Base-by-base conservation (phyloP, 192 early-diverging fungal species). In the Coemansia sp. region DNA sequence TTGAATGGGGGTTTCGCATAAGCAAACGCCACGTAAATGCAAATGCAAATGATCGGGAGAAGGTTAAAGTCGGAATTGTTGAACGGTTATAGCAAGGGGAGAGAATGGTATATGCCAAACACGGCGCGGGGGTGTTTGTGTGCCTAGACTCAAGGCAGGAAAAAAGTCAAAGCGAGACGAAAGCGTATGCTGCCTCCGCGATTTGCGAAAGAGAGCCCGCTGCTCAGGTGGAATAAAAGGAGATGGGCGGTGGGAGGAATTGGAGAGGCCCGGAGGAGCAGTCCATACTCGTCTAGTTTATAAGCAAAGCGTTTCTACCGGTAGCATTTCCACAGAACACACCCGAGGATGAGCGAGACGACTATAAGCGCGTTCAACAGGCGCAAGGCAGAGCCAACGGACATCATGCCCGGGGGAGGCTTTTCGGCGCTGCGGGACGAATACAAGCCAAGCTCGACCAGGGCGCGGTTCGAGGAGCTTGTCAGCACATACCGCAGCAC, bases 381-480 rank as follows among this genome's bases (percentile, higher is more conserved):
- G 20, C 75, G 75, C 61, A 34, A 59, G 50, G 59, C 70, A 15
- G 53, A 29, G 14, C n/a, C 28, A 22, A 65, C 70, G 17, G 75
- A 79, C 34, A 59, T 79, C 17, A 67, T 58, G n/a, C 69, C 69
- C 6, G 70, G 75, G 41, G 62, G 62, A 10, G 47, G 47, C 5
- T 69, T 69, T 54, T 50, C 20, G 13, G 66, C 75, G 0, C 52
- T 79, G 50, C 34, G 6, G 38, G 75, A 79, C 34, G 30, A 61
- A 14, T 79, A 59, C 55, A 79, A 79, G 62, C 59, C 66, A 19
- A 42, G 30, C 19, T 79, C 75, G 2, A 79, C 75, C 2, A 66
- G 75, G 1, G 75, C 75, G 17, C 75, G 70, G 30, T 79, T 79
- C 29, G 75, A 79, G 23, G 75, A 79, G 70, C 75, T 79, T 10